phyloP scores from a whole-genome alignment of 106 monocot genomes.

The Acanthochlamys bracteata region DNA sequence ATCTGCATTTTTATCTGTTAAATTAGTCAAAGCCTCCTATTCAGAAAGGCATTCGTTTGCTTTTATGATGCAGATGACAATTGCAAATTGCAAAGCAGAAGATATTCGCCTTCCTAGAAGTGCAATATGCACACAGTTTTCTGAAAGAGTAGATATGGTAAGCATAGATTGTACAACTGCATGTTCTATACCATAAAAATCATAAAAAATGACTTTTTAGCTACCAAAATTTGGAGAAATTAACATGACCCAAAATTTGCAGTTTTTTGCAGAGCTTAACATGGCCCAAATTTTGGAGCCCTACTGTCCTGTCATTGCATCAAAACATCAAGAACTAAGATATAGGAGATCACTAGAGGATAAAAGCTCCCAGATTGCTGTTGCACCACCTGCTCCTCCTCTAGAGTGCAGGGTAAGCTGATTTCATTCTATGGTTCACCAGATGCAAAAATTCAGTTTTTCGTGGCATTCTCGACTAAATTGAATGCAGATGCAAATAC shows the following conservation, averaged over 20 bases:
- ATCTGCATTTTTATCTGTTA: no score
- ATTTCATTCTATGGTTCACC: neutral
- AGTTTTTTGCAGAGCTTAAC: constrained; percentile 16
- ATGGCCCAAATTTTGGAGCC: constrained; percentile 15
- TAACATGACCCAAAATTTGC: no score
- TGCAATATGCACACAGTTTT: constrained; percentile 2
- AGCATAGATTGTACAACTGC: neutral
- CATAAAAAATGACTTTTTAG: neutral
- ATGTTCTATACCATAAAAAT: neutral
- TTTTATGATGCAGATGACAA: constrained; percentile 9
- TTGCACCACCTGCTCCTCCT: neutral
- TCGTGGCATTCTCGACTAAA: neutral
- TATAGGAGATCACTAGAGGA: neutral
- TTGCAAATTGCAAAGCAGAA: constrained; percentile 11
- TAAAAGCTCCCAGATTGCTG: neutral
- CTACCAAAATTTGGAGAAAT: no score
- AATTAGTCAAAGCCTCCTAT: no score
- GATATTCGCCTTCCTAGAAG: constrained; percentile 3
- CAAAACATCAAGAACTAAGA: neutral
- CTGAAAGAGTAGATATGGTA: constrained; percentile 4
- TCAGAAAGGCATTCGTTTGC: no score
- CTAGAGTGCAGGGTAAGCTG: neutral
- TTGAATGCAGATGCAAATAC: neutral
- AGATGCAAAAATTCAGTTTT: neutral
- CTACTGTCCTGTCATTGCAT: constrained; percentile 2